Evolutionary conservation across 176 grass and related monocot genomes (phyloP), one percentile per base, ranked within the genome.

Genomic region (Bolboschoenus planiculmis): DNA sequence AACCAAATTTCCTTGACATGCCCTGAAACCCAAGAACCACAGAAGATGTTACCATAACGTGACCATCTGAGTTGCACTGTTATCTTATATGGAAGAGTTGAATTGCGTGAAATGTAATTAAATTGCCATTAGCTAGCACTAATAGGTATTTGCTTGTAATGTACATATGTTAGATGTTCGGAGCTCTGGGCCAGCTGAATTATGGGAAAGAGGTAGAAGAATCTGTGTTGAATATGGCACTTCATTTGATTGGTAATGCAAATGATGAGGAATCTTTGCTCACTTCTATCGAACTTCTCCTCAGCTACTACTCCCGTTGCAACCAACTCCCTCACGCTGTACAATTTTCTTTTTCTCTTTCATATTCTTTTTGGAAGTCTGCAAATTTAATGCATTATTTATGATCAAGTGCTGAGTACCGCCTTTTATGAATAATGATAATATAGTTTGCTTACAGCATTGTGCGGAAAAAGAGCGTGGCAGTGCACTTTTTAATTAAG

Each of bases 281-380:
- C 80, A 80, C 75, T 80, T 85, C 92, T 84, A 91, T 93, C 60
- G 84, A 85, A 68, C 91, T 85, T 88, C 80, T 94, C 86, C 87
- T 98, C 42, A 95, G 90, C 81, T 88, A 79, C 13, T 88, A 92
- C 81, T 93, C 92, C 59, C 86, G 87, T 37, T 98, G 92, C 80
- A 87, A 94, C 51, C 89, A 90, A 84, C 89, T 98, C 86, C 39
- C 84, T 78, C 84, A 84, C 84, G 92, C 90, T 70, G 96, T 98
- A 95, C 81, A 89, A 85, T 91, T 86, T 56, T 79, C 39, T 77
- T 72, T 27, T 33, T 51, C 14, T 24, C 59, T n/a, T 21, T 78
- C 85, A 42, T 53, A 82, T 24, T 24, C 16, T 90, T 23, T 89
- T 75, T 75, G 24, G 24, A 51, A 75, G 43, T 75, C 5, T 50